Evolutionary conservation across 176 grass and related monocot species (phyloP), one percentile per base, ranked within the genome.

Genomic region (Rhynchospora tenuis): DNA sequence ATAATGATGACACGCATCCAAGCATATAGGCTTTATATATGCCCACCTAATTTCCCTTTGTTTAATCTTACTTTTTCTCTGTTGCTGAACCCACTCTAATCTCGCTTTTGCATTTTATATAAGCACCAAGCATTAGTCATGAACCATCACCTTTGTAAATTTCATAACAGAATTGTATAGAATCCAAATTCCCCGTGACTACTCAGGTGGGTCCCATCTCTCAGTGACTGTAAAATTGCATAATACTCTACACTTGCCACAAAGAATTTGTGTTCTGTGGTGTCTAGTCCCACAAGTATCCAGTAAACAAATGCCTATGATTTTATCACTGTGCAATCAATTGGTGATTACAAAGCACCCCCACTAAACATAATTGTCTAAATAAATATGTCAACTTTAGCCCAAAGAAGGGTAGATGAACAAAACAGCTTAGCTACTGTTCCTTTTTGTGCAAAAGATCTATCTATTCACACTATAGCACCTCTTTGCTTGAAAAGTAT

Each of bases 1-100:
- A 54, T 55, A 75, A 76, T 76, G 20, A 76, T 76, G 48, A 27
- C 73, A 28, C 55, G 48, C 14, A 55, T 76, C 48, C 73, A 76
- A 76, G 73, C 48, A 76, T 54, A 76, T 76, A 55, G 73, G 73
- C 73, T 76, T 76, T 76, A 23, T 54, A 2, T 71, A 46, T 67
- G 85, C 60, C 82, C 81, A 44, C 87, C 73, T 55, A 76, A 76
- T 55, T 76, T 55, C 45, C 73, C 69, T 52, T 73, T 59, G n/a
- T 83, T 87, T 79, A 59, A 81, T 57, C 9, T 94, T 79, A 90
- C 73, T 80, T 88, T 88, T 60, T 70, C 80, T 81, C 81, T 79
- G 28, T 74, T 72, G 61, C 80, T 52, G 83, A 88, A 74, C 78
- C 64, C 33, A 76, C 83, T 88, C 83, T 64, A 31, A 87, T 86